Base-by-base conservation (phyloP, 176 grass and related monocot species). In the Melocanna baccifera region DNA sequence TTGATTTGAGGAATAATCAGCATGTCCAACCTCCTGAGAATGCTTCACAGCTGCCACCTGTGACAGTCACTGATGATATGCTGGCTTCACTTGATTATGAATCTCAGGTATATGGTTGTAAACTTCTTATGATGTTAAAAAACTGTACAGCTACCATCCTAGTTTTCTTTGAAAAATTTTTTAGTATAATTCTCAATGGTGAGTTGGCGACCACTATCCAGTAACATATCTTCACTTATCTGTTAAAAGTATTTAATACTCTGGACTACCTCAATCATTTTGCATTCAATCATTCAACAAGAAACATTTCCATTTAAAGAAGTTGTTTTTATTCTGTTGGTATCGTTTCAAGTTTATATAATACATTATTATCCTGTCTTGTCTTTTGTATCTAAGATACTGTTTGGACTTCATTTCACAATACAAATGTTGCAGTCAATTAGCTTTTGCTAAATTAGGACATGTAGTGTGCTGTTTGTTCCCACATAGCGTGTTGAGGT, bases 21-120 rank as follows among this genome's bases (percentile, higher is more conserved):
- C 81, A 86, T 81, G 82, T 53, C 36, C 87, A 63, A 43, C 68
- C 62, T 71, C 20, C 26, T 12, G 86, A 88, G 6, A 48, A 65
- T 50, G 59, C 64, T 89, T 76, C 51, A 19, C 72, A 86, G 3
- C 43, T 81, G 34, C 66, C 57, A 48, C 79, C 69, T 85, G 62
- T 48, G 51, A 42, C 23, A 4, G 42, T 67, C 63, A 78, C 59
- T 83, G 79, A 85, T 88, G 85, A 85, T 39, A 59, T 52, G 50
- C 42, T 43, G 59, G 76, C 59, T 81, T 88, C 88, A 78, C 72
- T 73, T 20, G 93, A 95, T 82, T 90, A 88, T 46, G 79, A 88
- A 80, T 82, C 82, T 63, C 90, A 95, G 90, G 93, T 92, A 83
- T 87, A 67, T 78, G 16, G 57, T 72, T 79, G 23, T 56, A 26